These are phyloP conservation scores for Batrachochytrium dendrobatidis DNA, from an alignment of 371 early-diverging fungal genomes.

Conservation along the genomic window DNA sequence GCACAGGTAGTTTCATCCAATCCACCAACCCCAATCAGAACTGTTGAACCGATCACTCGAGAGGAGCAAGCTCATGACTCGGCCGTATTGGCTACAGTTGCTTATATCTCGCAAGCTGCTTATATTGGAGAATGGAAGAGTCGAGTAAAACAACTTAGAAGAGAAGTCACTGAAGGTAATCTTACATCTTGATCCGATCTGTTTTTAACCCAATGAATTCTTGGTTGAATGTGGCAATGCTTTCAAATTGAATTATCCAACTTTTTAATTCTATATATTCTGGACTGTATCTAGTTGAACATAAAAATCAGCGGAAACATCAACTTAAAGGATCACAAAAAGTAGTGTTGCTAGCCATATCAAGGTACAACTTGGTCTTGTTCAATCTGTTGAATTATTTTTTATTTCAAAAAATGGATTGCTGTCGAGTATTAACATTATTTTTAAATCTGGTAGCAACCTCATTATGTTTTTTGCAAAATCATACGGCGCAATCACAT, in stretches of 20 bases:
- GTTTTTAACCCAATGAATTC: neutral
- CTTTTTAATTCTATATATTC: too few species aligned
- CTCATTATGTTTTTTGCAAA: slow-evolving; percentile 29
- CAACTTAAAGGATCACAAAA: slow-evolving; percentile 31
- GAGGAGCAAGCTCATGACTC: too few species aligned
- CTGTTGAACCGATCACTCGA: too few species aligned
- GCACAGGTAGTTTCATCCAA: too few species aligned
- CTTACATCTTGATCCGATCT: neutral
- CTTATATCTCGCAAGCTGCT: neutral
- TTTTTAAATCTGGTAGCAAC: slow-evolving; percentile 16
- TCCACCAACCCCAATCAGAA: too few species aligned
- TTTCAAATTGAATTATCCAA: neutral
- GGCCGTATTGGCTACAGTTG: slow-evolving; percentile 1
- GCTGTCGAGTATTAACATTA: neutral
- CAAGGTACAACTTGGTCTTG: slow-evolving; percentile 7
- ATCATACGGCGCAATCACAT: slow-evolving; percentile 30
- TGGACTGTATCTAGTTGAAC: slow-evolving; percentile 2
- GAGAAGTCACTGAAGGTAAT: slow-evolving; percentile 22
- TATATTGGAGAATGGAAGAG: slow-evolving; percentile 19
- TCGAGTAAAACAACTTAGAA: slow-evolving; percentile 12
- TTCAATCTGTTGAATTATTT: neutral
- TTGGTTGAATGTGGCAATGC: too few species aligned
- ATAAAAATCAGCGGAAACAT: slow-evolving; percentile 7
- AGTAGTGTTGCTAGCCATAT: slow-evolving; percentile 35
- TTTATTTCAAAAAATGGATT: neutral